Evolutionary conservation across 2,329 filamentous ascomycete genomes (phyloP).

Genomic region (Xylariaceae sp.): DNA sequence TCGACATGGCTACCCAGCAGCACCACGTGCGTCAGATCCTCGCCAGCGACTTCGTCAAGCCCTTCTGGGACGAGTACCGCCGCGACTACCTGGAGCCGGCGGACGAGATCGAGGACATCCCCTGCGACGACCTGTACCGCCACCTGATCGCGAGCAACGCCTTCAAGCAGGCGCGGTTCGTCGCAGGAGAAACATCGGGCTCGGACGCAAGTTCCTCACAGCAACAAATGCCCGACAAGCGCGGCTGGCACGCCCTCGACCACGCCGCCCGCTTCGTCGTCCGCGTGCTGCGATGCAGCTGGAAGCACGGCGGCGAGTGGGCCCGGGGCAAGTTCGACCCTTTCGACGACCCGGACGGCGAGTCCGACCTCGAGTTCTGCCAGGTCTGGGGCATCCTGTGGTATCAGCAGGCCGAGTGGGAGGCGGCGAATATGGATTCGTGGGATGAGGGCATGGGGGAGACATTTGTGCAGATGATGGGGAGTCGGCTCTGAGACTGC

Average conservation of each 20-base stretch:
- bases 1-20: conserved; percentile 5
- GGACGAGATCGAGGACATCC: conserved; percentile 13
- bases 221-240: not conserved
- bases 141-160: conserved; percentile 14
- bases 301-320: conserved; percentile 23
- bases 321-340: conserved; percentile 19
- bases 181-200: not conserved
- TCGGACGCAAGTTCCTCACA: not conserved
- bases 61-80: conserved; percentile 26
- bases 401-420: conserved; percentile 27
- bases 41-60: conserved; percentile 18
- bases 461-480: conserved; percentile 1
- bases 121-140: conserved; percentile 14
- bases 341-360: conserved; percentile 14
- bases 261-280: conserved; percentile 25
- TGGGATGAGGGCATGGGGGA: conserved; percentile 1
- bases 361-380: conserved; percentile 22
- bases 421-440: conserved; percentile 14
- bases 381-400: conserved; percentile 25
- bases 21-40: conserved; percentile 16
- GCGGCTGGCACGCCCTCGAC: conserved; percentile 20
- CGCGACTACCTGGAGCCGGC: conserved; percentile 22
- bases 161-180: conserved; percentile 15
- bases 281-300: conserved; percentile 21
- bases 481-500: conserved; percentile 9